Evolutionary conservation across 176 grass and related monocot species (phyloP).

Genomic region (Musa acuminata): DNA sequence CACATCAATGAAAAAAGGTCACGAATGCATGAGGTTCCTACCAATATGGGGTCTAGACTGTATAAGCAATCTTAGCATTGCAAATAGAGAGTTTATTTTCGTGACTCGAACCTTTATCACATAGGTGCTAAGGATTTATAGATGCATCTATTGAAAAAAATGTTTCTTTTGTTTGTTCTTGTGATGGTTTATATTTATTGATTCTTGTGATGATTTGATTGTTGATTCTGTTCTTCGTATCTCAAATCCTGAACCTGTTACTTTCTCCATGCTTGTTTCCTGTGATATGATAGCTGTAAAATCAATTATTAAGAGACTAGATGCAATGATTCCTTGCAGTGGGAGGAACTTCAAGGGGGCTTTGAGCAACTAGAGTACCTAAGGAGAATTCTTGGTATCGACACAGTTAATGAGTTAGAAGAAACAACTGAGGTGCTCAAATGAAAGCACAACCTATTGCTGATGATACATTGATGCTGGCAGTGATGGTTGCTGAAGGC

Average conservation of each 20-base stretch:
- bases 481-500: neutral
- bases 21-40: no score
- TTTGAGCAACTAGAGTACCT: constrained; percentile 82
- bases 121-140: no score
- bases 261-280: neutral
- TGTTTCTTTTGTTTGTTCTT: no score
- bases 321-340: constrained; percentile 34
- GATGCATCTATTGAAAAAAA: no score
- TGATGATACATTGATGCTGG: neutral
- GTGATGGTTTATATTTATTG: neutral
- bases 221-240: neutral
- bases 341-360: constrained; percentile 65
- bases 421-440: neutral
- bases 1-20: no score
- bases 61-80: no score
- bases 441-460: neutral
- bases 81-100: no score
- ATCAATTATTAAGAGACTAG: neutral
- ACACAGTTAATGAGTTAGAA: constrained; percentile 14
- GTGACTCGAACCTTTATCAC: no score
- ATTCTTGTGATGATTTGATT: neutral
- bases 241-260: neutral
- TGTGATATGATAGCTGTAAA: neutral
- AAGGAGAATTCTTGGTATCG: constrained; percentile 60
- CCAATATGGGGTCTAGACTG: no score